phyloP scores from a whole-genome alignment of 2,329 filamentous ascomycete species.

The Periconia macrospinosa region DNA sequence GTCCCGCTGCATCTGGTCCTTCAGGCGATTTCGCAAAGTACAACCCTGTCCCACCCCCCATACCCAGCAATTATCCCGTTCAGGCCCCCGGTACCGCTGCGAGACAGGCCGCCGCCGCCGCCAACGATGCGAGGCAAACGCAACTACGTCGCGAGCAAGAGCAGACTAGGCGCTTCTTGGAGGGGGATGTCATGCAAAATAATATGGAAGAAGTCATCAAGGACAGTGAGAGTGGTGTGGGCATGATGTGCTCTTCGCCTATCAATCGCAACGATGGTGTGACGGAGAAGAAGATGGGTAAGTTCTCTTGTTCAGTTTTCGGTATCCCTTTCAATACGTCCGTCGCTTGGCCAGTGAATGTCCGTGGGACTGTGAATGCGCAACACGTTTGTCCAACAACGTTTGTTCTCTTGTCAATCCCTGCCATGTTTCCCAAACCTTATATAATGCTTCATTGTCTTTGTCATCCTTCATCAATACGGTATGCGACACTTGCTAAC shows the following conservation, averaged over 20 bases:
- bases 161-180: constrained; percentile 35
- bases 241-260: constrained; percentile 40
- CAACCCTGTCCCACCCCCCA: constrained; percentile 26
- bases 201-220: constrained; percentile 34
- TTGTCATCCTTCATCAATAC: too few relatives aligned
- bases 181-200: constrained; percentile 15
- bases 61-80: constrained; percentile 21
- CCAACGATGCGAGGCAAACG: constrained; percentile 35
- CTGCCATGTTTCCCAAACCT: too few relatives aligned
- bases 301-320: constrained; percentile 9
- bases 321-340: too few relatives aligned
- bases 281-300: constrained; percentile 39
- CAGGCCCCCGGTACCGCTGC: constrained; percentile 32
- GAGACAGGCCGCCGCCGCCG: constrained; percentile 38
- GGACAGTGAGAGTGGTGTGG: constrained; percentile 42
- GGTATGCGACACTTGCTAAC: not conserved
- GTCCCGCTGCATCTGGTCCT: constrained; percentile 31
- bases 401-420: too few relatives aligned
- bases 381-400: too few relatives aligned
- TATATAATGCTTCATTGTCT: too few relatives aligned
- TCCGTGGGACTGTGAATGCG: too few relatives aligned
- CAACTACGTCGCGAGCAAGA: constrained; percentile 35
- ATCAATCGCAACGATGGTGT: constrained; percentile 36
- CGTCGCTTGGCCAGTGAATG: too few relatives aligned
- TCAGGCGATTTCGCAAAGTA: constrained; percentile 26